Conservation (phyloP, 106 monocot species). For the Platanthera zijinensis region DNA sequence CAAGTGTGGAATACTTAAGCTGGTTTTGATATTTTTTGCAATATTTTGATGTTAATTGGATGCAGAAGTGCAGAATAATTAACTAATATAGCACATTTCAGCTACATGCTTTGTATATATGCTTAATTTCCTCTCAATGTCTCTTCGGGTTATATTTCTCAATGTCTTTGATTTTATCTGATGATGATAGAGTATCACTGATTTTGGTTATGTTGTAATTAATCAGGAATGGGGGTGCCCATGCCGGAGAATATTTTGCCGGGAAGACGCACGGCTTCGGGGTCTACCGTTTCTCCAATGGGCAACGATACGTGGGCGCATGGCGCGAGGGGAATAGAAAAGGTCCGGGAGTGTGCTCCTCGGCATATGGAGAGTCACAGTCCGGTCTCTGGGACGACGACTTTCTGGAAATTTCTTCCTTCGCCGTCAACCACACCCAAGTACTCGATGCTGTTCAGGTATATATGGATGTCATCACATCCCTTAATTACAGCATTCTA, state of each 20-base stretch:
- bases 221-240: slow-evolving; percentile 62
- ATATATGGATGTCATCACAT: not conserved
- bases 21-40: not conserved
- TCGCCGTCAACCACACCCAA: slow-evolving; percentile 63
- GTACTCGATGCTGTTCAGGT: slow-evolving; percentile 70
- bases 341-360: slow-evolving; percentile 63
- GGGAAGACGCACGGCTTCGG: slow-evolving; percentile 81
- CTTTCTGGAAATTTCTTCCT: slow-evolving; percentile 32
- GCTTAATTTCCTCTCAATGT: too few species aligned
- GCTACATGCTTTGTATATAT: too few species aligned
- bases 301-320: slow-evolving; percentile 58
- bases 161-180: not conserved
- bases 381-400: slow-evolving; percentile 69
- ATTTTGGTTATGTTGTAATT: not conserved
- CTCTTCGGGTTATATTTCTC: too few species aligned
- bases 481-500: not conserved
- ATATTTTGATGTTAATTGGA: not conserved
- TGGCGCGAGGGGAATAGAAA: slow-evolving; percentile 73
- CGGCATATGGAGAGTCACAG: slow-evolving; percentile 52
- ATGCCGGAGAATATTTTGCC: slow-evolving; percentile 76
- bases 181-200: not conserved
- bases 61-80: too few species aligned
- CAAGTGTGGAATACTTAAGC: too few species aligned
- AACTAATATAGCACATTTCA: too few species aligned
- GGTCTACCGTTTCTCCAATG: slow-evolving; percentile 57